Conservation (phyloP, 163 green algal genomes). For the Trebouxiophyceae sp. region DNA sequence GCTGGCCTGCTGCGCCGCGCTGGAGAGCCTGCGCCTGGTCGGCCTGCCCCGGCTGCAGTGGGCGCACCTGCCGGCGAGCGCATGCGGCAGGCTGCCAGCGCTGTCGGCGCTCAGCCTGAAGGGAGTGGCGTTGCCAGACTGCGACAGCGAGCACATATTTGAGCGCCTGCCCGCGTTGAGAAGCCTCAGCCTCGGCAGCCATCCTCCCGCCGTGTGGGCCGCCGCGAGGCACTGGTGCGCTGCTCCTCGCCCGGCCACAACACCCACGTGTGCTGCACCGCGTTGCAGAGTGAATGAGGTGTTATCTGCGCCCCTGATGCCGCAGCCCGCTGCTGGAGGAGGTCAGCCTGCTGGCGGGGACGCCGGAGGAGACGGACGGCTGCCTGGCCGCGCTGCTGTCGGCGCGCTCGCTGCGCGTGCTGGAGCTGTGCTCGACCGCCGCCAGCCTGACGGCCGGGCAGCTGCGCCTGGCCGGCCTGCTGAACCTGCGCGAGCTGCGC, state of each 20-base stretch:
- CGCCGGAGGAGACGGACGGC: constrained; percentile 34
- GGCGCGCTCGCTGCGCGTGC: constrained; percentile 25
- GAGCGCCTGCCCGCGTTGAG: background rate
- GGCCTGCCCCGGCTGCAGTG: background rate
- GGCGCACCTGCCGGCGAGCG: background rate
- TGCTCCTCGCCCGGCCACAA: constrained; percentile 11
- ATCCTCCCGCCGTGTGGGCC: constrained; percentile 20
- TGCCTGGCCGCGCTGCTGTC: constrained; percentile 32
- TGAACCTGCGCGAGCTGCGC: constrained; percentile 46
- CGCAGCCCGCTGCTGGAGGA: constrained; percentile 35
- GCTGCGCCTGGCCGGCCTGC: constrained; percentile 13
- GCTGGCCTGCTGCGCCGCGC: constrained; percentile 22
- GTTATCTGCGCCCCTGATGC: background rate
- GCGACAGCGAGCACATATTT: too few species aligned
- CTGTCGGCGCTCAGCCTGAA: too few species aligned
- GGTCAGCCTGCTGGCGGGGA: constrained; percentile 33
- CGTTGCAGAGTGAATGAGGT: too few species aligned
- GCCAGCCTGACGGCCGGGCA: constrained; percentile 36
- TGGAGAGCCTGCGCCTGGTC: constrained; percentile 11
- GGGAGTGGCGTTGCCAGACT: too few species aligned
- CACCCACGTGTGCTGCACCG: too few species aligned
- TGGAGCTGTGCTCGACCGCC: constrained; percentile 49
- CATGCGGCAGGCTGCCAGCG: too few species aligned
- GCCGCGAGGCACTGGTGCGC: background rate
- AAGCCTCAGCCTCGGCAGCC: background rate